phyloP scores from a whole-genome alignment of 352 stramenopile genomes.

The Phytophthora foliorum region DNA sequence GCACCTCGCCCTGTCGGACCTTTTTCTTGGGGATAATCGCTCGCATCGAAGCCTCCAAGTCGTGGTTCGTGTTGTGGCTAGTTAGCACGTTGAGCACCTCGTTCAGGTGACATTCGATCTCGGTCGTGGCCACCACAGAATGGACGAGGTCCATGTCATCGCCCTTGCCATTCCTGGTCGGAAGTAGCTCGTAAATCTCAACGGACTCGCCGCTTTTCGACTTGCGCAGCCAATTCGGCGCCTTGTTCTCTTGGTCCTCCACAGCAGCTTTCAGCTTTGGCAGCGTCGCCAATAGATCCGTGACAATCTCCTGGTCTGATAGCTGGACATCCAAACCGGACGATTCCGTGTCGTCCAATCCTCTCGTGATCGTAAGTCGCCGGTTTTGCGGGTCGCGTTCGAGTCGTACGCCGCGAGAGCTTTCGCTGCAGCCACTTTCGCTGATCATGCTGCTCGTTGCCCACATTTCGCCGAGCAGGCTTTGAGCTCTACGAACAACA shows the following conservation, averaged over 20 bases:
- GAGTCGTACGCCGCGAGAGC: conserved; percentile 34
- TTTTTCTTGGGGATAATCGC: conserved; percentile 51
- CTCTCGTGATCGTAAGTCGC: conserved; percentile 35
- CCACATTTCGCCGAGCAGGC: conserved; percentile 31
- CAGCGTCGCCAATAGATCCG: conserved; percentile 52
- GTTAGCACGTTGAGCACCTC: conserved; percentile 72
- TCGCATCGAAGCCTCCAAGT: conserved; percentile 58
- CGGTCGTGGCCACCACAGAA: conserved; percentile 54
- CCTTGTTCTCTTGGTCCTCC: conserved; percentile 41
- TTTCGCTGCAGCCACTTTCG: conserved; percentile 38
- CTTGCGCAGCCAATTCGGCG: conserved; percentile 52
- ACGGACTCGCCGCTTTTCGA: conserved; percentile 56
- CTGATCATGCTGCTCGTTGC: conserved; percentile 46
- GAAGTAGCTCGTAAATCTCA: conserved; percentile 57
- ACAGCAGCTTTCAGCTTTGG: conserved; percentile 56
- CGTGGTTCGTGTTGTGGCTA: conserved; percentile 50
- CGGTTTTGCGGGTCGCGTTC: conserved; percentile 30
- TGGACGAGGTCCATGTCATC: conserved; percentile 68
- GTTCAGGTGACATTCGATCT: conserved; percentile 70
- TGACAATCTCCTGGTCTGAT: conserved; percentile 54
- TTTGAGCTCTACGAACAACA: conserved; percentile 10
- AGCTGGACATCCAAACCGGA: conserved; percentile 31
- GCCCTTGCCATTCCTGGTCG: conserved; percentile 37
- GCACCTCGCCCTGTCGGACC: conserved; percentile 40
- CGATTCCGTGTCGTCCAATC: conserved; percentile 15